Evolutionary conservation across 2,329 filamentous ascomycete species (phyloP).

Genomic region (Fusarium anguioides): DNA sequence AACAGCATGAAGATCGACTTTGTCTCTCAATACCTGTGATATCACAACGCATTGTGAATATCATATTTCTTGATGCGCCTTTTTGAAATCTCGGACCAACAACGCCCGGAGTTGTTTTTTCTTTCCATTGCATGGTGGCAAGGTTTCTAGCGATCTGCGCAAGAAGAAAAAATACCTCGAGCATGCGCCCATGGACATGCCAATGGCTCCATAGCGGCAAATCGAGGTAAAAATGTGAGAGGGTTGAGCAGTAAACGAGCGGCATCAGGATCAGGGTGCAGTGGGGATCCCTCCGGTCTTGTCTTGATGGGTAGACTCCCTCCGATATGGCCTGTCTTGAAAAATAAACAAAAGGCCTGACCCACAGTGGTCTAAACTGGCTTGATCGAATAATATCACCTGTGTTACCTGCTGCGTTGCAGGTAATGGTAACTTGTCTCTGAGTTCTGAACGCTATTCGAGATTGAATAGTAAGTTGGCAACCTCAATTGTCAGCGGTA

Average conservation of each 20-base stretch:
- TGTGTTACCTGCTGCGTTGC: slow-evolving; percentile 15
- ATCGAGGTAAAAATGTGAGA: slow-evolving; percentile 34
- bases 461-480: slow-evolving; percentile 13
- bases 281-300: slow-evolving; percentile 34
- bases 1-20: slow-evolving; percentile 39
- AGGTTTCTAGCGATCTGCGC: slow-evolving; percentile 27
- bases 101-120: slow-evolving; percentile 1
- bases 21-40: slow-evolving; percentile 30
- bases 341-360: slow-evolving; percentile 41
- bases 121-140: slow-evolving; percentile 28
- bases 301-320: slow-evolving; percentile 38
- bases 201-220: slow-evolving; percentile 41
- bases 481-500: slow-evolving; percentile 10
- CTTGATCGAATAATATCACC: slow-evolving; percentile 18
- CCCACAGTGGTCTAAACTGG: slow-evolving; percentile 35
- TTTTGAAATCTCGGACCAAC: slow-evolving; percentile 13
- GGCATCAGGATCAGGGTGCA: slow-evolving; percentile 38
- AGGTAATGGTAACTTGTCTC: slow-evolving; percentile 13
- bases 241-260: slow-evolving; percentile 35
- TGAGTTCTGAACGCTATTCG: slow-evolving; percentile 7
- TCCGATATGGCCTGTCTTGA: slow-evolving; percentile 27
- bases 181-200: slow-evolving; percentile 32
- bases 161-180: slow-evolving; percentile 32
- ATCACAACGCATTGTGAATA: slow-evolving; percentile 28
- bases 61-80: not conserved